These are phyloP conservation scores for Fusarium ramigenum DNA, from an alignment of 2,329 filamentous ascomycete genomes.

Conservation along the genomic window DNA sequence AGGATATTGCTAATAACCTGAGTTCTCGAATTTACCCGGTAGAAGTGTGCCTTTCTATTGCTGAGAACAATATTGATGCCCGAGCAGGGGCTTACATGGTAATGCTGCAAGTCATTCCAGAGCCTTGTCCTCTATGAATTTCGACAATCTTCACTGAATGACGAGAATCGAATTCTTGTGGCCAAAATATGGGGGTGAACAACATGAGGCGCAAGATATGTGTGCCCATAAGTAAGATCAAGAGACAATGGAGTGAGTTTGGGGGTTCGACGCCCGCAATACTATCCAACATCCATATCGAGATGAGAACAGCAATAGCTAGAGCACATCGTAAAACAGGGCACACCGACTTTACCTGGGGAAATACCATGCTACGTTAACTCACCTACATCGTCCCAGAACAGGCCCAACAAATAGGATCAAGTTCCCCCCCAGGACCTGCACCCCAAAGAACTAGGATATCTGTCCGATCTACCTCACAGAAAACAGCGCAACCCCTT, in stretches of 20 bases:
- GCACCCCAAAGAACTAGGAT: conserved; percentile 21
- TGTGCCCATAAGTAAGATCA: conserved; percentile 4
- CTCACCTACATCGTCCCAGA: conserved; percentile 4
- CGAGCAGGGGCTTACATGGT: neutral
- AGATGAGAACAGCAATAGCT: neutral
- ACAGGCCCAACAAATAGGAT: conserved; percentile 23
- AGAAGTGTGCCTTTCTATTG: neutral
- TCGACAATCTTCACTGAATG: neutral
- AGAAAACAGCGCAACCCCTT: conserved; percentile 4
- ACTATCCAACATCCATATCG: neutral
- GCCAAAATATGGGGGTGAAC: conserved; percentile 9
- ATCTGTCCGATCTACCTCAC: conserved; percentile 8
- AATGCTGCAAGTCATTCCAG: conserved; percentile 17
- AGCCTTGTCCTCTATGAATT: conserved; percentile 3
- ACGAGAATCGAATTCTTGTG: neutral
- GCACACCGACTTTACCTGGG: conserved; percentile 28
- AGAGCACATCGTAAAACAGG: neutral
- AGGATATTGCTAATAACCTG: neutral
- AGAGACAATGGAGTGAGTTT: conserved; percentile 15
- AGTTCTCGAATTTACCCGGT: neutral
- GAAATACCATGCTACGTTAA: conserved; percentile 19
- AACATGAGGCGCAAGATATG: conserved; percentile 12
- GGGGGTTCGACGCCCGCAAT: conserved; percentile 15
- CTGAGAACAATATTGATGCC: conserved; percentile 3
- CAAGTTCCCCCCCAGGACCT: neutral